Evolutionary conservation across 208 protist genomes (phyloP).

Genomic region (Leishmania mexicana): DNA sequence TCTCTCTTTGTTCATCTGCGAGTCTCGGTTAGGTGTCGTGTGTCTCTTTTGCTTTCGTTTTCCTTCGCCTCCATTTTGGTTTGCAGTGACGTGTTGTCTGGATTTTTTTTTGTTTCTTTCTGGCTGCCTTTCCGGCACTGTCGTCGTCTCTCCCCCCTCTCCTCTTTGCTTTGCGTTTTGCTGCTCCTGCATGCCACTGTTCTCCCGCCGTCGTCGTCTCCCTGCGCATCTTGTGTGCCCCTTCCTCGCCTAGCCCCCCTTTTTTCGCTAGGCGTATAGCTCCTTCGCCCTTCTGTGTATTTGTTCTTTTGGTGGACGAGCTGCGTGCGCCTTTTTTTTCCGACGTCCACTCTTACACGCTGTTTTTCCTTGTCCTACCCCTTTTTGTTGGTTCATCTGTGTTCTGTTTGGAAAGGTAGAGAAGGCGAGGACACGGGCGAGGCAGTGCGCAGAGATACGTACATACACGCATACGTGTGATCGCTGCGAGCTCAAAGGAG

Average conservation of each 20-base stretch:
- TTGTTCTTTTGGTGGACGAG: not conserved
- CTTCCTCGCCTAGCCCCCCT: not conserved
- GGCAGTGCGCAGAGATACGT: not conserved
- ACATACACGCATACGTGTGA: not conserved
- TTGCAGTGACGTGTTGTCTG: not conserved
- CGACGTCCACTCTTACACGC: not conserved
- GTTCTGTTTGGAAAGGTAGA: not conserved
- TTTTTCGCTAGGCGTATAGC: not conserved
- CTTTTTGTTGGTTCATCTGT: not conserved
- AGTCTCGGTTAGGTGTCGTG: not conserved
- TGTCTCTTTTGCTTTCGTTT: conserved; percentile 3
- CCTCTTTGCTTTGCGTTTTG: not conserved
- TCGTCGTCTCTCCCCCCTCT: not conserved
- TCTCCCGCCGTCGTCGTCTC: not conserved
- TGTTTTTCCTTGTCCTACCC: not conserved
- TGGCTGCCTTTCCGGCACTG: not conserved
- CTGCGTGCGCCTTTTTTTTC: not conserved
- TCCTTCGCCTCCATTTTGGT: not conserved
- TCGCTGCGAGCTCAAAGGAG: not conserved
- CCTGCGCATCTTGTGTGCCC: not conserved
- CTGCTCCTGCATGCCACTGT: too few relatives aligned
- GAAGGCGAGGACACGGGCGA: not conserved
- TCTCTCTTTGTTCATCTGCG: not conserved
- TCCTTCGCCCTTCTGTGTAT: not conserved
- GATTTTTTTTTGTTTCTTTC: not conserved